Percentiles rank a stretch among this genome's conserved stretches.
phyloP scores from a whole-genome alignment of 257 asterid genomes.

The Anisodus acutangulus region DNA sequence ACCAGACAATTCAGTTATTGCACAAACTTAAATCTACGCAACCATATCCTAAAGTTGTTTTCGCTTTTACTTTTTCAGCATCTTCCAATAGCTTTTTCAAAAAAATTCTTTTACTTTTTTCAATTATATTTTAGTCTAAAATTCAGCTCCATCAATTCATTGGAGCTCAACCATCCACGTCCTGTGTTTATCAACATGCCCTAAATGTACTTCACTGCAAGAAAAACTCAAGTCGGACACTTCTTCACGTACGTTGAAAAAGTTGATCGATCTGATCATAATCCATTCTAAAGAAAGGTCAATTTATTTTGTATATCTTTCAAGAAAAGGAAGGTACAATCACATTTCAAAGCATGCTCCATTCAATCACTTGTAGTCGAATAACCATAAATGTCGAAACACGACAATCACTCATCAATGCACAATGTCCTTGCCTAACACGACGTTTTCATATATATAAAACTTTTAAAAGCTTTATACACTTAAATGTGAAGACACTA shows the following conservation, averaged over 20 bases:
- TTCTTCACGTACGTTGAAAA: background rate
- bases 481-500: background rate
- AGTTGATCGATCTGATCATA: background rate
- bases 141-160: background rate
- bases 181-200: background rate
- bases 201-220: background rate
- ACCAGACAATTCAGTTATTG: slow-evolving; percentile 16
- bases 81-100: too few species aligned
- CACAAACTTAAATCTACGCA: background rate
- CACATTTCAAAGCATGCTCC: background rate
- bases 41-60: background rate
- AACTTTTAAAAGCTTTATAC: background rate
- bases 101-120: too few species aligned
- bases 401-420: background rate
- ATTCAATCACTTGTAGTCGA: background rate
- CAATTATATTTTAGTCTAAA: too few species aligned
- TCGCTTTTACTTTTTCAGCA: too few species aligned
- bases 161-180: background rate
- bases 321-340: slow-evolving; percentile 15
- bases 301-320: background rate
- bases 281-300: background rate
- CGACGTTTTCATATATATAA: background rate
- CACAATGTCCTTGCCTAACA: slow-evolving; percentile 3
- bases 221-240: background rate
- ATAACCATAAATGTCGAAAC: slow-evolving; percentile 11